These are phyloP conservation scores for Gossypium longicalyx DNA, from an alignment of 345 rosid species.

Conservation along the genomic window DNA sequence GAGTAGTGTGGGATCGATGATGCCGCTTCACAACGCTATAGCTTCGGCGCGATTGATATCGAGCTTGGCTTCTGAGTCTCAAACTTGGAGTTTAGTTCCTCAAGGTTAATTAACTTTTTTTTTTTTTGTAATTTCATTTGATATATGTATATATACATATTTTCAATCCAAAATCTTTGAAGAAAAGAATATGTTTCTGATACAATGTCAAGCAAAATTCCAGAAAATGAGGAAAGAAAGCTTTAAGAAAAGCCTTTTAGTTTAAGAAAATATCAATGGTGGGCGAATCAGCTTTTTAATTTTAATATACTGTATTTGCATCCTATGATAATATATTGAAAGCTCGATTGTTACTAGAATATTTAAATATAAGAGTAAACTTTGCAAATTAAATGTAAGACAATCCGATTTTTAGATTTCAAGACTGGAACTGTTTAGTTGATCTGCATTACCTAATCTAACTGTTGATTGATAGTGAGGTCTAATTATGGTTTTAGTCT, in stretches of 20 bases:
- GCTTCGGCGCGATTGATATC: slow-evolving; percentile 63
- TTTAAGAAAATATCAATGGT: not conserved
- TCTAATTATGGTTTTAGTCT: too few relatives aligned
- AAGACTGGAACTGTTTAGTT: not conserved
- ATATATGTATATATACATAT: too few relatives aligned
- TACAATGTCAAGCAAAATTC: not conserved
- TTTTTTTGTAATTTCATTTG: too few relatives aligned
- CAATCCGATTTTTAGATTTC: not conserved
- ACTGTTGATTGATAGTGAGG: not conserved
- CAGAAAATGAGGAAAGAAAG: not conserved
- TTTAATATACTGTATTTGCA: not conserved
- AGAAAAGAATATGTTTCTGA: not conserved
- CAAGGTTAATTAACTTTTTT: slow-evolving; percentile 39
- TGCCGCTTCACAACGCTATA: slow-evolving; percentile 62
- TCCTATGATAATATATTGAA: not conserved
- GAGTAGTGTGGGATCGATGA: slow-evolving; percentile 47
- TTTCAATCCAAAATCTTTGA: not conserved
- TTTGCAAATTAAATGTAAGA: not conserved
- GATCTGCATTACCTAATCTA: not conserved
- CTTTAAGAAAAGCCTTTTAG: not conserved
- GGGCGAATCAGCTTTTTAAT: not conserved
- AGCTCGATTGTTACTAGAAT: not conserved
- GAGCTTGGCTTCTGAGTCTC: slow-evolving; percentile 53
- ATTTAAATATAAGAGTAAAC: not conserved
- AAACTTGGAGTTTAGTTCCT: slow-evolving; percentile 67